Percentiles rank a stretch among this genome's conserved stretches.
Conservation (phyloP, 2,329 filamentous ascomycete species). For the Cladosporium cucumerinum region DNA sequence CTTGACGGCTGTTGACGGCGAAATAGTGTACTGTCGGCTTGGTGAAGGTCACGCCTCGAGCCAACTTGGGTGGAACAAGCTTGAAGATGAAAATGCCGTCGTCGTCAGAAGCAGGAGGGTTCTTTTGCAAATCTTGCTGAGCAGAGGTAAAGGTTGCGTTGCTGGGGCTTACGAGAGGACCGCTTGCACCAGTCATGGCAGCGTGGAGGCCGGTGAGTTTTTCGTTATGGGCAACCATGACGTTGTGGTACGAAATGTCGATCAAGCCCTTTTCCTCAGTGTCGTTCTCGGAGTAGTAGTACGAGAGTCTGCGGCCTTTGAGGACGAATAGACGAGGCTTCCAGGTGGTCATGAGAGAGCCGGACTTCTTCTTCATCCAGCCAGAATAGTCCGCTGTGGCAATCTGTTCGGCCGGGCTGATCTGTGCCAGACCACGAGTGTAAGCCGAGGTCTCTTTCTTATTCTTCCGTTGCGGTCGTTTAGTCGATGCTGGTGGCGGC, state of each 20-base stretch:
- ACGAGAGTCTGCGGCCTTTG: conserved; percentile 83
- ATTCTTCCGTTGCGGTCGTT: conserved; percentile 40
- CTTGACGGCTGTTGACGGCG: conserved; percentile 83
- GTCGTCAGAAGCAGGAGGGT: conserved; percentile 46
- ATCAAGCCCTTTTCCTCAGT: conserved; percentile 92
- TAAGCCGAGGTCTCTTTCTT: conserved; percentile 98
- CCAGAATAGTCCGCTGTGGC: conserved; percentile 85
- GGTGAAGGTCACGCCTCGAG: conserved; percentile 92
- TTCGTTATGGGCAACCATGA: conserved; percentile 91
- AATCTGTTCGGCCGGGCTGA: conserved; percentile 79
- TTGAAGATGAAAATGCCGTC: conserved; percentile 93
- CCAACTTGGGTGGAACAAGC: conserved; percentile 82
- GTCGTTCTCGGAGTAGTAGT: conserved; percentile 94
- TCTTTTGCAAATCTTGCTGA: conserved; percentile 36
- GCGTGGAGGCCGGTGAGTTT: conserved; percentile 86
- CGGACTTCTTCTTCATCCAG: conserved; percentile 99
- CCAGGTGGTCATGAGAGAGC: conserved; percentile 95
- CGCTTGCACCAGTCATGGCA: conserved; percentile 81
- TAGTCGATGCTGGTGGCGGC: conserved; percentile 27
- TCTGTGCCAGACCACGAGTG: conserved; percentile 77
- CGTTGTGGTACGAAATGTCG: conserved; percentile 94
- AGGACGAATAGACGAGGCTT: conserved; percentile 95
- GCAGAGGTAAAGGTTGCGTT: conserved; percentile 38
- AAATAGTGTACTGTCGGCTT: conserved; percentile 98
- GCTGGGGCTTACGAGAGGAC: conserved; percentile 53